Conservation (phyloP, 495 filamentous ascomycete genomes). For the Neurospora africana region DNA sequence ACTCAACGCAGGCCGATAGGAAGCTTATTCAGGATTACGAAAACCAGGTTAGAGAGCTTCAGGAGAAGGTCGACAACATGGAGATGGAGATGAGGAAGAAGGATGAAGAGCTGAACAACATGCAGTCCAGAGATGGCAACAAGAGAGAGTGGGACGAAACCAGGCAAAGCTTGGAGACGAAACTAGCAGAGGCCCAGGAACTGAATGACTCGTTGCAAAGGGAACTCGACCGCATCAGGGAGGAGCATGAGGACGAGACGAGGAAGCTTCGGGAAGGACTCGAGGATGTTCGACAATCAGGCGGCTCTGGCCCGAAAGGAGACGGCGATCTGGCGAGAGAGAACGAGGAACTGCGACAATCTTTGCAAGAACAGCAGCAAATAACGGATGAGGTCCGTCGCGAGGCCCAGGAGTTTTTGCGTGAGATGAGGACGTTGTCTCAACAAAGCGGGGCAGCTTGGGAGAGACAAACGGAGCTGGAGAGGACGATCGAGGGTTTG, state of each 20-base stretch:
- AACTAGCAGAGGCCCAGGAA: constrained; percentile 65
- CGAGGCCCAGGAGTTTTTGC: constrained; percentile 73
- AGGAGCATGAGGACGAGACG: constrained; percentile 54
- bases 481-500: constrained; percentile 58
- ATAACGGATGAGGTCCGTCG: constrained; percentile 83
- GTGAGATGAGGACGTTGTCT: constrained; percentile 81
- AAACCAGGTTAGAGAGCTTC: constrained; percentile 60
- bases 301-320: constrained; percentile 13
- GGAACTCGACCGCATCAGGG: constrained; percentile 63
- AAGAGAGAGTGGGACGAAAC: constrained; percentile 66
- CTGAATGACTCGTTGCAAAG: constrained; percentile 65
- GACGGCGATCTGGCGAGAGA: constrained; percentile 59
- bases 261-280: constrained; percentile 54
- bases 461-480: constrained; percentile 71
- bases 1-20: constrained; percentile 45
- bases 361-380: constrained; percentile 63
- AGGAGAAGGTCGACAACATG: constrained; percentile 62
- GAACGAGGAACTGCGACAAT: constrained; percentile 59
- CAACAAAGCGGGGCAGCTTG: constrained; percentile 65
- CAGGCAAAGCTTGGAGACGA: constrained; percentile 62
- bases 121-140: constrained; percentile 36
- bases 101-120: constrained; percentile 35
- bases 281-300: constrained; percentile 37
- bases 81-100: constrained; percentile 47
- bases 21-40: constrained; percentile 68